Evolutionary conservation across 257 asterid genomes (phyloP).

Genomic region (Thymus quinquecostatus): DNA sequence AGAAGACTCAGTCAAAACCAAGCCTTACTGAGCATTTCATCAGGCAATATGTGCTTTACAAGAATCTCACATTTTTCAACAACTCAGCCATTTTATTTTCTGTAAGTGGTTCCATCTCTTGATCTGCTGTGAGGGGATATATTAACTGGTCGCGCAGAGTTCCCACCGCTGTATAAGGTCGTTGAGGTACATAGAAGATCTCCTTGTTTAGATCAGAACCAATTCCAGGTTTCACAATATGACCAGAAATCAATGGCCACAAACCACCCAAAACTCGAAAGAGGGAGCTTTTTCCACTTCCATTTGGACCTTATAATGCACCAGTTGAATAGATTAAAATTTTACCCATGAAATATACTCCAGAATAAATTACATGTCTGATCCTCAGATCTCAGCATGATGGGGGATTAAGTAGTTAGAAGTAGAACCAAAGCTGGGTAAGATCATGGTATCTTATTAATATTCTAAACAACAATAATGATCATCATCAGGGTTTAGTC

Average conservation of each 20-base stretch:
- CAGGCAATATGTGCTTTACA: constrained; percentile 13
- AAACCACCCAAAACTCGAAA: constrained; percentile 99
- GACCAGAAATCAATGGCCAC: constrained; percentile 97
- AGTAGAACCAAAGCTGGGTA: not conserved
- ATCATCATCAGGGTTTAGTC: constrained; percentile 14
- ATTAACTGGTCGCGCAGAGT: constrained; percentile 98
- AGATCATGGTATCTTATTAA: constrained; percentile 13
- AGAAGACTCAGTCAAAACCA: constrained; percentile 13
- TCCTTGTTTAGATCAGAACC: constrained; percentile 99
- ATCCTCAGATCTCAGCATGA: constrained; percentile 24
- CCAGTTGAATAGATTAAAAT: constrained; percentile 23
- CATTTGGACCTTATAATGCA: constrained; percentile 86
- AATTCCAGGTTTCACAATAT: constrained; percentile 94
- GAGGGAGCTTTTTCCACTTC: constrained; percentile 99
- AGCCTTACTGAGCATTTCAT: constrained; percentile 14
- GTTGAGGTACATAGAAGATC: constrained; percentile 98
- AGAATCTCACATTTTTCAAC: constrained; percentile 78
- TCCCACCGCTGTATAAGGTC: constrained; percentile 98
- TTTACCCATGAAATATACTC: constrained; percentile 1
- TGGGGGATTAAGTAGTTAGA: not conserved
- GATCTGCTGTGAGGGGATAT: constrained; percentile 89
- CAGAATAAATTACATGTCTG: constrained; percentile 20
- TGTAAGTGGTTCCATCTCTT: constrained; percentile 81
- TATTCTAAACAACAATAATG: constrained; percentile 5
- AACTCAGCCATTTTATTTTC: constrained; percentile 86